Evolutionary conservation across 78 protist genomes (phyloP), one percentile per base, ranked within the genome.

Genomic region (Protostelium mycophagum): DNA sequence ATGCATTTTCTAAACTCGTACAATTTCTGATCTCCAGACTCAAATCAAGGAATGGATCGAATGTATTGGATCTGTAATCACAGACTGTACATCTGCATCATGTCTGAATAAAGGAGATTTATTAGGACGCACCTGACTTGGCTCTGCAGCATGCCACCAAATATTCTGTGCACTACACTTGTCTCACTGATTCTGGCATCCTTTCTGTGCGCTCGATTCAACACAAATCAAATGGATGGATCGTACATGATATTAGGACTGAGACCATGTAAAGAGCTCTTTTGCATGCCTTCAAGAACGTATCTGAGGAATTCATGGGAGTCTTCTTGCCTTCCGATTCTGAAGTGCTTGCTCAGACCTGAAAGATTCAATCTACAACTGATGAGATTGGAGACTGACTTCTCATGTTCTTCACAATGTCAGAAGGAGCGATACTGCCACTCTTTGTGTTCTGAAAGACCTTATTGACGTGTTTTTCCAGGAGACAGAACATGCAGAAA

Each of bases 1-100:
- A 35, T n/a, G 96, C 97, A 9, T 88, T 35, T 0, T 34, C 84
- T 16, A 97, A 36, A 0, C 89, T 73, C 34, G 89, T 36, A 37
- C 84, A 73, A 25, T 88, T 73, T n/a, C 34, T 35, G 37, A 98
- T 34, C 34, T 94, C 96, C 0, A 94, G 91, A 38, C 91, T 29
- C 35, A 97, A 89, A 29, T 94, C 98, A 85, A 97, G 90, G 38
- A 96, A 95, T n/a, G 97, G 95, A 35, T 98, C 99, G 89, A 73
- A 97, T 1, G 98, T 97, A 86, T 96, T 89, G 37, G 98, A 96
- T 28, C 88, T 88, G 87, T 38, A 84, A 1, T 35, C 34, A 88
- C 98, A 96, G 25, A 10, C 39, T 0, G 87, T 36, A n/a, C n/a
- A n/a, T n/a, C n/a, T n/a, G n/a, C n/a, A n/a, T n/a, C n/a, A n/a